Conservation (phyloP, 306 rosid species). For the Astragalus membranaceus region DNA sequence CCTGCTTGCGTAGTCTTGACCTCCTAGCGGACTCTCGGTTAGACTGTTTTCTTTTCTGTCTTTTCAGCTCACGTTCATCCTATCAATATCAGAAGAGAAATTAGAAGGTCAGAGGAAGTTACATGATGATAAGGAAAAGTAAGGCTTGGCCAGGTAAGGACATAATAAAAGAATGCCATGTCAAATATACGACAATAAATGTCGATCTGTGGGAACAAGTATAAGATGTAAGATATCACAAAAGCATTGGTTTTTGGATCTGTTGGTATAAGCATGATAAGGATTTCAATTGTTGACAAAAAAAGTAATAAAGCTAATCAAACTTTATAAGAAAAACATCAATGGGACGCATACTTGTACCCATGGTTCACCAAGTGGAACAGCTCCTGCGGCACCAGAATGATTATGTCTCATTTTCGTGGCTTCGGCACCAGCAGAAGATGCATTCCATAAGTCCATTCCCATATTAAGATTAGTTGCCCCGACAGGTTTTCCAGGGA, state of each 20-base stretch:
- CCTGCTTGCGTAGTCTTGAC: conserved; percentile 98
- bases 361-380: conserved; percentile 68
- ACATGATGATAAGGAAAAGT: not conserved
- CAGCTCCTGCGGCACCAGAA: conserved; percentile 45
- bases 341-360: conserved; percentile 47
- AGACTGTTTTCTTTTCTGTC: conserved; percentile 97
- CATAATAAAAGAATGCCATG: not conserved
- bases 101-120: not conserved
- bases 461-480: conserved; percentile 86
- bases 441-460: conserved; percentile 90
- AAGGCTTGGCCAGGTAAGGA: not conserved
- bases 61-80: conserved; percentile 95
- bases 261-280: not conserved
- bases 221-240: not conserved
- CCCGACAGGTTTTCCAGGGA: conserved; percentile 66
- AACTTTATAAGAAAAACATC: not conserved
- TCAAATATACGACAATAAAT: not conserved
- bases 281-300: not conserved
- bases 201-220: not conserved
- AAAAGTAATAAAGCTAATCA: not conserved
- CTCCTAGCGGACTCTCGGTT: conserved; percentile 97
- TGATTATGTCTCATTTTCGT: conserved; percentile 56
- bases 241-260: not conserved
- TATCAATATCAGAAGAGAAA: conserved; percentile 22
- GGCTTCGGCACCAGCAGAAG: conserved; percentile 50